phyloP scores from a whole-genome alignment of 202 grass and related monocot species.

The Zoysia matrella region DNA sequence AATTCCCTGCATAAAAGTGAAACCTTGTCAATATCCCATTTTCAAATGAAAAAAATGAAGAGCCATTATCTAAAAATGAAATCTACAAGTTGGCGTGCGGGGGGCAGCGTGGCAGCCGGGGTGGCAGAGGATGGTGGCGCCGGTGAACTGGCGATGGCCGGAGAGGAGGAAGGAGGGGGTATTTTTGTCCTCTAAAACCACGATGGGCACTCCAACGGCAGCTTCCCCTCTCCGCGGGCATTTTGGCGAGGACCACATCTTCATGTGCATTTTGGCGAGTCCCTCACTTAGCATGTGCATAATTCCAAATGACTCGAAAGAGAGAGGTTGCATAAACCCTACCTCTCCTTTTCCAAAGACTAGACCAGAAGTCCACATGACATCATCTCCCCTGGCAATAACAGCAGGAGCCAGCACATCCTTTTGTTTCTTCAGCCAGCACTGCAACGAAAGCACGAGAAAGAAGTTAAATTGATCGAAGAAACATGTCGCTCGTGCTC shows the following conservation, averaged over 20 bases:
- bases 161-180: no score
- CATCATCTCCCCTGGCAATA: conserved; percentile 52
- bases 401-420: conserved; percentile 72
- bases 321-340: conserved; percentile 22
- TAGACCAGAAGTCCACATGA: conserved; percentile 92
- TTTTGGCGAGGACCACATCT: no score
- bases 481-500: neutral
- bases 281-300: no score
- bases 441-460: conserved; percentile 52
- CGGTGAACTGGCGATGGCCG: no score
- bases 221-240: no score
- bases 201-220: no score
- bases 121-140: no score
- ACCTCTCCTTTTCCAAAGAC: conserved; percentile 75
- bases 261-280: no score
- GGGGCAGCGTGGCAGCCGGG: no score
- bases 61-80: neutral
- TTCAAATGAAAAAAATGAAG: neutral
- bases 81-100: neutral
- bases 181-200: no score
- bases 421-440: conserved; percentile 91
- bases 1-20: conserved; percentile 62
- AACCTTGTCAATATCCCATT: neutral
- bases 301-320: neutral
- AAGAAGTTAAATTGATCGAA: neutral